These are phyloP conservation scores for Tetragonia tetragonoides DNA, from an alignment of 148 eudicot genomes.

Conservation along the genomic window DNA sequence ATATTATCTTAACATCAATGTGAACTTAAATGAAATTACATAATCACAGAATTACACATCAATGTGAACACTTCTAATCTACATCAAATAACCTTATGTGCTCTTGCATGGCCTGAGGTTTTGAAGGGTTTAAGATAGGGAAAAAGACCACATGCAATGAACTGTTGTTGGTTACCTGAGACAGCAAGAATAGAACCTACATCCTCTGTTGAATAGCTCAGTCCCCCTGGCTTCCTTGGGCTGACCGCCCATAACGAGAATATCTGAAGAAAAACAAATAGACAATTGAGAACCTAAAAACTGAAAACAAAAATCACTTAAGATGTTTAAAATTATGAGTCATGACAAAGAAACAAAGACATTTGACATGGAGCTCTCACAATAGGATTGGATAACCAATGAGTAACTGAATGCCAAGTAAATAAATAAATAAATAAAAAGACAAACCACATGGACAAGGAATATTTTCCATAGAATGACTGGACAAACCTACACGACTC, in stretches of 20 bases:
- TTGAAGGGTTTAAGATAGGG: not conserved
- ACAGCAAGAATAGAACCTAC: slow-evolving; percentile 38
- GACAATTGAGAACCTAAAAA: not conserved
- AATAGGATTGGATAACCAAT: too few species aligned
- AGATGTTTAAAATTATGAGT: not conserved
- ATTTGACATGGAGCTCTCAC: too few species aligned
- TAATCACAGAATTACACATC: too few species aligned
- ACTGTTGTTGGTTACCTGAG: slow-evolving; percentile 22
- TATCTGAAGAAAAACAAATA: slow-evolving; percentile 22
- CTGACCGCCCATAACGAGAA: slow-evolving; percentile 45
- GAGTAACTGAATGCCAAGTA: too few species aligned
- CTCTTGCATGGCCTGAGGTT: not conserved
- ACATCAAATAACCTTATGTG: not conserved
- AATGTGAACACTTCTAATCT: too few species aligned
- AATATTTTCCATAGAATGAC: too few species aligned
- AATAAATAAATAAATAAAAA: too few species aligned
- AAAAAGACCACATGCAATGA: not conserved
- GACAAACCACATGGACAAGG: too few species aligned
- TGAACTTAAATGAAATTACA: too few species aligned
- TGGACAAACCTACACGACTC: too few species aligned
- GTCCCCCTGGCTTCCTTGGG: slow-evolving; percentile 34
- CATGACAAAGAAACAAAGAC: too few species aligned
- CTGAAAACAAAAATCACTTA: not conserved
- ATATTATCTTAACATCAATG: too few species aligned
- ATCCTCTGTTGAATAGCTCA: slow-evolving; percentile 30